Conservation (phyloP, 208 protist genomes). For the Porcisia hertigi region DNA sequence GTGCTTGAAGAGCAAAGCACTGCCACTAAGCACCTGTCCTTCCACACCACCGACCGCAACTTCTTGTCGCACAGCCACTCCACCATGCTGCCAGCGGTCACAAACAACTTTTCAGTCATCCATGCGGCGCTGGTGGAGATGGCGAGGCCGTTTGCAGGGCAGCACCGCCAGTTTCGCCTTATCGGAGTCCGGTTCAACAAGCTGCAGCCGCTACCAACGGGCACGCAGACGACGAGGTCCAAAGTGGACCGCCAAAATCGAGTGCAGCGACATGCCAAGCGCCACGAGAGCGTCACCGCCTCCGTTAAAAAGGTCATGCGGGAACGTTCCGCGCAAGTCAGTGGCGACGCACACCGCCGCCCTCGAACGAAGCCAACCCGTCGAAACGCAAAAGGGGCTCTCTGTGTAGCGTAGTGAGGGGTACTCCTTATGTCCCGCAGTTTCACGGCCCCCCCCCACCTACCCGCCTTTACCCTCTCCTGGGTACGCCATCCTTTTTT, state of each 20-base stretch:
- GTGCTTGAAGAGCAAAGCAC: conserved; percentile 30
- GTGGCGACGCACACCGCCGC: neutral
- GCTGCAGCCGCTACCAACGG: conserved; percentile 12
- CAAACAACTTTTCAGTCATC: conserved; percentile 28
- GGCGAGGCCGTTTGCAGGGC: conserved; percentile 18
- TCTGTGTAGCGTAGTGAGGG: neutral
- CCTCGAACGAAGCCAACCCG: neutral
- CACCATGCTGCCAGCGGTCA: conserved; percentile 37
- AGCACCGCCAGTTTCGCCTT: conserved; percentile 40
- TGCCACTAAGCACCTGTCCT: conserved; percentile 24
- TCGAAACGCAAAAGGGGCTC: neutral
- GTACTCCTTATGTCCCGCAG: no score
- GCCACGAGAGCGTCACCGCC: neutral
- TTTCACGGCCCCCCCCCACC: no score
- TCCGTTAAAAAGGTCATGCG: neutral
- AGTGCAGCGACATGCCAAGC: neutral
- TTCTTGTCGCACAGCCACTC: conserved; percentile 31
- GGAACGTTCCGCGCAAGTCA: neutral
- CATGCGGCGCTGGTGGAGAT: conserved; percentile 18
- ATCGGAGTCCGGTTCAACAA: conserved; percentile 43
- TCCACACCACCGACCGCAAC: conserved; percentile 34
- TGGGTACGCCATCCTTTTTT: no score
- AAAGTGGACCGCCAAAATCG: no score
- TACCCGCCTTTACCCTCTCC: no score
- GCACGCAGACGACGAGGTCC: neutral